Conservation (phyloP, 1,284 basidiomycete genomes). For the Papiliotrema laurentii region DNA sequence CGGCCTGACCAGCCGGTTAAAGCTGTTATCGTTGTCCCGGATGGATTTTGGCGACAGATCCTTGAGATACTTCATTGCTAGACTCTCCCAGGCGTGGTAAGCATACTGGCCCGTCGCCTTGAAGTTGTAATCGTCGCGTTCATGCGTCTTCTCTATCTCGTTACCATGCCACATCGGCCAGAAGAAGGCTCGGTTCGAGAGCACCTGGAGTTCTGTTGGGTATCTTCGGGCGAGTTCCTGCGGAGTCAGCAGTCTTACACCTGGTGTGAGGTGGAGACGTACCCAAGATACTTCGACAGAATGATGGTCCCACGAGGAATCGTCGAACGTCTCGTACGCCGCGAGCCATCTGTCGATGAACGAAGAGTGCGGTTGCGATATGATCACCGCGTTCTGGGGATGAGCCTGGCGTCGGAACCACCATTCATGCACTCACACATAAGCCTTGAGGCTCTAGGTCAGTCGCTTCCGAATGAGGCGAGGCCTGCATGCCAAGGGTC, state of each 20-base stretch:
- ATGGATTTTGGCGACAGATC: conserved; percentile 39
- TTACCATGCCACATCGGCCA: conserved; percentile 51
- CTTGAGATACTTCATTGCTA: conserved; percentile 44
- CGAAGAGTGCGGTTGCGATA: conserved; percentile 44
- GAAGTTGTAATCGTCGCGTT: conserved; percentile 41
- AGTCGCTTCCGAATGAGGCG: conserved; percentile 34
- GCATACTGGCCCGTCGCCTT: conserved; percentile 41
- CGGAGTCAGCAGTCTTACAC: background rate
- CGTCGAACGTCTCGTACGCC: conserved; percentile 48
- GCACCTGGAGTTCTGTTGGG: conserved; percentile 49
- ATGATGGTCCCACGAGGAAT: conserved; percentile 46
- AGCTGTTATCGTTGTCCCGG: conserved; percentile 39
- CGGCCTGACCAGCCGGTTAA: conserved; percentile 44
- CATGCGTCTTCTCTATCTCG: conserved; percentile 41
- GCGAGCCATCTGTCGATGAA: conserved; percentile 50
- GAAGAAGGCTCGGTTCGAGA: conserved; percentile 51
- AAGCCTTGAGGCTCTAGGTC: conserved; percentile 44
- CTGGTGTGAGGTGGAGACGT: conserved; percentile 1
- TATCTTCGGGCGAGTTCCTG: conserved; percentile 46
- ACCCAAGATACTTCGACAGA: conserved; percentile 47
- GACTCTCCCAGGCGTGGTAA: conserved; percentile 50
- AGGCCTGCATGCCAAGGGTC: conserved; percentile 51
- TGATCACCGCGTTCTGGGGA: conserved; percentile 51
- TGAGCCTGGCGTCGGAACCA: conserved; percentile 4
- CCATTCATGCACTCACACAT: conserved; percentile 30